Conservation (phyloP, 352 stramenopile species). For the Lagenidium sp. region DNA sequence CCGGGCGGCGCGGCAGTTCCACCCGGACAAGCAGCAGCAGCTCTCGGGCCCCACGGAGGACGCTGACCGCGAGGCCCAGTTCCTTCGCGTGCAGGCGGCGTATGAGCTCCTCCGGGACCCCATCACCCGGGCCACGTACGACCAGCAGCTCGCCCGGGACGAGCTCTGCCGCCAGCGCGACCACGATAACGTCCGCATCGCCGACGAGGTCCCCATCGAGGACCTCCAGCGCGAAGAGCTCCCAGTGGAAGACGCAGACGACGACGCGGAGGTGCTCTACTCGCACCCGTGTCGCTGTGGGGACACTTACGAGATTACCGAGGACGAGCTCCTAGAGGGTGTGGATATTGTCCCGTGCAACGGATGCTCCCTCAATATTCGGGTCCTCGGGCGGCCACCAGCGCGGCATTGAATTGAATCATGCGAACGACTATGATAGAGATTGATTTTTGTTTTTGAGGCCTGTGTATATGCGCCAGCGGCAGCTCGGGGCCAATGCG, state of each 20-base stretch:
- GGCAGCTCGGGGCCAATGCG: too few relatives aligned
- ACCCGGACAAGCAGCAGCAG: slow-evolving; percentile 50
- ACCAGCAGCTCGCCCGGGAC: slow-evolving; percentile 32
- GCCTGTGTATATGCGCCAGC: too few relatives aligned
- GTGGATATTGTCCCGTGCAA: slow-evolving; percentile 67
- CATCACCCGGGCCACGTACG: slow-evolving; percentile 36
- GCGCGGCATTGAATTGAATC: background rate
- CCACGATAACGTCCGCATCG: slow-evolving; percentile 44
- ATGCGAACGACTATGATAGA: too few relatives aligned
- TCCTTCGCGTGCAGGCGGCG: slow-evolving; percentile 49
- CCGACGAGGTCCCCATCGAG: slow-evolving; percentile 36
- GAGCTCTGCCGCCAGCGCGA: slow-evolving; percentile 23
- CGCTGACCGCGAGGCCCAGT: slow-evolving; percentile 18
- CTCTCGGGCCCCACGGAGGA: background rate
- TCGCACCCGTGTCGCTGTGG: slow-evolving; percentile 61
- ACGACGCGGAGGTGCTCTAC: slow-evolving; percentile 35
- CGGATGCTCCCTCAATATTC: slow-evolving; percentile 76
- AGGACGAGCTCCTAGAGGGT: slow-evolving; percentile 50
- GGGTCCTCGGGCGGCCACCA: slow-evolving; percentile 23
- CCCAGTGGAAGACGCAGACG: slow-evolving; percentile 17
- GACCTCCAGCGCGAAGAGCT: slow-evolving; percentile 40
- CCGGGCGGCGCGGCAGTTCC: slow-evolving; percentile 34
- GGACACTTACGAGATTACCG: slow-evolving; percentile 57
- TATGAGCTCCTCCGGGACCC: slow-evolving; percentile 57
- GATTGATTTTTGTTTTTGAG: too few relatives aligned